Percentiles rank a stretch among this genome's conserved stretches.
These are phyloP conservation scores for Sechiopsis laciniata DNA, from an alignment of 306 rosid genomes.

Conservation along the genomic window DNA sequence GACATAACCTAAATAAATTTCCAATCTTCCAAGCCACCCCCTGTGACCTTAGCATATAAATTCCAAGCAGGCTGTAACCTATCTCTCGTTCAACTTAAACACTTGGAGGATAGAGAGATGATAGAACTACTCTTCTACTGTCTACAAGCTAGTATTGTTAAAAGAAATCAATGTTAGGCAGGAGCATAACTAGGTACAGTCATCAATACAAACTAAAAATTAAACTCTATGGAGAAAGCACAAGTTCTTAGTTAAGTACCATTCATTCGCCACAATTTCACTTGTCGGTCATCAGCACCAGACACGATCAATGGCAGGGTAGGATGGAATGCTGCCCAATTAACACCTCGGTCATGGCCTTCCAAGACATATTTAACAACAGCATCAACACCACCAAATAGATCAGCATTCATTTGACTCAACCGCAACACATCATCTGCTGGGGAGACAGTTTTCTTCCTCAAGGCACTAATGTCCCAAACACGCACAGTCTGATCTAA, in stretches of 20 bases:
- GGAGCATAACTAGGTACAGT: not conserved
- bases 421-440: conserved; percentile 78
- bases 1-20: not conserved
- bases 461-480: conserved; percentile 91
- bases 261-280: conserved; percentile 93
- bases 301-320: conserved; percentile 89
- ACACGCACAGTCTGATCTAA: conserved; percentile 96
- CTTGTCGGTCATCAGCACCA: conserved; percentile 94
- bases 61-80: not conserved
- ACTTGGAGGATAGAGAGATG: conserved; percentile 2
- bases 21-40: not conserved
- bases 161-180: conserved; percentile 8
- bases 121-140: not conserved
- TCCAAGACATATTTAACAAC: conserved; percentile 91
- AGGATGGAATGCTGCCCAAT: conserved; percentile 96
- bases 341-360: conserved; percentile 97
- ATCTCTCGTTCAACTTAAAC: not conserved
- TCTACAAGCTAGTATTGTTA: not conserved
- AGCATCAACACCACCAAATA: conserved; percentile 89
- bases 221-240: conserved; percentile 5
- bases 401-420: conserved; percentile 94
- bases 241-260: conserved; percentile 35
- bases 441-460: conserved; percentile 84
- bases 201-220: not conserved
- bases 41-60: not conserved